These are phyloP conservation scores for Russula earlei DNA, from an alignment of 768 basidiomycete genomes.

Conservation along the genomic window DNA sequence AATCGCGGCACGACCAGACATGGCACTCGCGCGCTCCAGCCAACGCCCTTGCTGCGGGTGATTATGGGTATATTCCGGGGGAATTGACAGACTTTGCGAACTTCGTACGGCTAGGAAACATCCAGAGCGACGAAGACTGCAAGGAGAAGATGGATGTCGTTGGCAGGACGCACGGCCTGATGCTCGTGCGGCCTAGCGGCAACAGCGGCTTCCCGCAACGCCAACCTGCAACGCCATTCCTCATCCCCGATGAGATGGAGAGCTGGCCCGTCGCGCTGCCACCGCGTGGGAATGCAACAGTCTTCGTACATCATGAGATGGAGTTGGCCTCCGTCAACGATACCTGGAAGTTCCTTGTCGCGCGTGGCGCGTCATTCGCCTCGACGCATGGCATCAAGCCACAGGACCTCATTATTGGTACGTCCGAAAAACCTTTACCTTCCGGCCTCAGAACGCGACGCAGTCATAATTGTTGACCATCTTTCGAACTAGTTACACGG, in stretches of 20 bases:
- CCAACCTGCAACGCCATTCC: constrained; percentile 2
- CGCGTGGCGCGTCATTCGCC: constrained; percentile 6
- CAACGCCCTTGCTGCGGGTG: constrained; percentile 1
- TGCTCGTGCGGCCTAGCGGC: neutral
- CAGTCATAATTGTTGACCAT: neutral
- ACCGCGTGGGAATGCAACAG: constrained; percentile 3
- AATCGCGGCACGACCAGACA: constrained; percentile 10
- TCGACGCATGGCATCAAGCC: constrained; percentile 9
- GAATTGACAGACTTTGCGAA: constrained; percentile 8
- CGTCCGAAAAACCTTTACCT: neutral
- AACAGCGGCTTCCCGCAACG: constrained; percentile 4
- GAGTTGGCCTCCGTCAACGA: constrained; percentile 10
- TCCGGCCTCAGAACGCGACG: neutral
- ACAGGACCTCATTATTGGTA: constrained; percentile 13
- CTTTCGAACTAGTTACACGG: constrained; percentile 9
- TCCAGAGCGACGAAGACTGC: neutral
- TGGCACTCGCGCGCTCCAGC: constrained; percentile 14
- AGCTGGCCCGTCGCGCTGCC: constrained; percentile 16
- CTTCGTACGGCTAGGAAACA: constrained; percentile 15
- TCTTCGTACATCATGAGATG: constrained; percentile 12
- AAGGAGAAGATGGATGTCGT: neutral
- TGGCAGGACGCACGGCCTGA: constrained; percentile 10
- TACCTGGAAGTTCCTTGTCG: constrained; percentile 12
- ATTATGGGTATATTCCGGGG: constrained; percentile 14
- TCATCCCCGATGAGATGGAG: constrained; percentile 10